Evolutionary conservation across 345 rosid genomes (phyloP).

Genomic region (Triadica sebifera): DNA sequence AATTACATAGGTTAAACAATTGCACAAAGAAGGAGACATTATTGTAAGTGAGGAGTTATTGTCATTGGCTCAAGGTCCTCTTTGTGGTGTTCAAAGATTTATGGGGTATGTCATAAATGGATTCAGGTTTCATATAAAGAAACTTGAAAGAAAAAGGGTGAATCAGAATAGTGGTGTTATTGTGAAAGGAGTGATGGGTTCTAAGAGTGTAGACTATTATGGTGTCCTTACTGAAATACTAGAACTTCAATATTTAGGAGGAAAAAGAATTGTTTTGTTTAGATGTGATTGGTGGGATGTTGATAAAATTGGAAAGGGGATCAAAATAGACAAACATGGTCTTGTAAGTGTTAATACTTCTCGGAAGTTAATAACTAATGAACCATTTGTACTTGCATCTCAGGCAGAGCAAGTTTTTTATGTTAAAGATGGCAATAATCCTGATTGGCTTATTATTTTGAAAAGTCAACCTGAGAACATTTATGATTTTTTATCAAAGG

Average conservation of each 20-base stretch:
- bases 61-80: constrained; percentile 1
- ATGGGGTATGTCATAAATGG: constrained; percentile 3
- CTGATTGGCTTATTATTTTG: background rate
- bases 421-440: background rate
- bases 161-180: constrained; percentile 6
- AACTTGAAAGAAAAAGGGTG: background rate
- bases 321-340: background rate
- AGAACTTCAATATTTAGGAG: constrained; percentile 3
- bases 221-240: constrained; percentile 5
- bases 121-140: constrained; percentile 1
- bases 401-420: constrained; percentile 10
- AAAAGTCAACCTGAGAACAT: background rate
- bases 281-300: constrained; percentile 11
- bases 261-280: background rate
- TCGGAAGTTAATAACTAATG: background rate
- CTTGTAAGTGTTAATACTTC: background rate
- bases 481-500: background rate
- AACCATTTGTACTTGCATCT: constrained; percentile 10
- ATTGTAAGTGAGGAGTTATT: background rate
- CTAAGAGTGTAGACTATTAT: background rate
- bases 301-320: background rate
- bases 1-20: background rate
- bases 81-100: background rate
- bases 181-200: background rate
- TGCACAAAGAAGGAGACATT: background rate